These are phyloP conservation scores for Calophaca sinica DNA, from an alignment of 306 rosid genomes.

Conservation along the genomic window DNA sequence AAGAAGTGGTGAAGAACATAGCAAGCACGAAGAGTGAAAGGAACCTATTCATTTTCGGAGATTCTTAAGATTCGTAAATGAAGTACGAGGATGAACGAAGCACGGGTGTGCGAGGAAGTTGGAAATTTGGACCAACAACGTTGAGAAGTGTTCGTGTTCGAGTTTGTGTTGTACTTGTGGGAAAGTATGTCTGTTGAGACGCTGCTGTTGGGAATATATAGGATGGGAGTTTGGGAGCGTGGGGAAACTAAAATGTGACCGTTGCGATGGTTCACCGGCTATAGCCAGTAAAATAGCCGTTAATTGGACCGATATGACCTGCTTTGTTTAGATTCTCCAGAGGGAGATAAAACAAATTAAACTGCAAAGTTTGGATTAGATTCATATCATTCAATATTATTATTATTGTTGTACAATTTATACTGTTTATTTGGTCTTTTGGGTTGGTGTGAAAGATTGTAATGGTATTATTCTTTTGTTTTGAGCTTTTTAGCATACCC, in stretches of 20 bases:
- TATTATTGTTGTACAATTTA: neutral
- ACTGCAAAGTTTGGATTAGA: conserved; percentile 16
- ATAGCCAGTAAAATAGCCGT: conserved; percentile 71
- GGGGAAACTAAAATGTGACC: conserved; percentile 56
- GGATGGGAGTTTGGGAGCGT: neutral
- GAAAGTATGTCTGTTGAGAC: neutral
- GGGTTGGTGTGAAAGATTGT: neutral
- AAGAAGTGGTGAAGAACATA: conserved; percentile 35
- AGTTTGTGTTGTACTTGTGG: neutral
- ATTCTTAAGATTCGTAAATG: neutral
- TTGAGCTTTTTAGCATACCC: too few relatives aligned
- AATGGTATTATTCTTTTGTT: neutral
- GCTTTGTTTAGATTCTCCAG: conserved; percentile 6
- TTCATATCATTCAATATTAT: neutral
- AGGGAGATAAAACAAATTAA: conserved; percentile 12
- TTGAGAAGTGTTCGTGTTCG: neutral
- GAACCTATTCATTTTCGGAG: conserved; percentile 48
- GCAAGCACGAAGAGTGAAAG: conserved; percentile 45
- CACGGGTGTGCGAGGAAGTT: neutral
- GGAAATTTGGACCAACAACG: neutral
- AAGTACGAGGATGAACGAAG: conserved; percentile 24
- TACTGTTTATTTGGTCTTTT: neutral
- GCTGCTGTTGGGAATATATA: conserved; percentile 43
- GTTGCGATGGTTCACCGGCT: conserved; percentile 60
- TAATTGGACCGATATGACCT: conserved; percentile 39